Evolutionary conservation across 2,329 filamentous ascomycete species (phyloP).

Genomic region (Colletotrichum destructivum): DNA sequence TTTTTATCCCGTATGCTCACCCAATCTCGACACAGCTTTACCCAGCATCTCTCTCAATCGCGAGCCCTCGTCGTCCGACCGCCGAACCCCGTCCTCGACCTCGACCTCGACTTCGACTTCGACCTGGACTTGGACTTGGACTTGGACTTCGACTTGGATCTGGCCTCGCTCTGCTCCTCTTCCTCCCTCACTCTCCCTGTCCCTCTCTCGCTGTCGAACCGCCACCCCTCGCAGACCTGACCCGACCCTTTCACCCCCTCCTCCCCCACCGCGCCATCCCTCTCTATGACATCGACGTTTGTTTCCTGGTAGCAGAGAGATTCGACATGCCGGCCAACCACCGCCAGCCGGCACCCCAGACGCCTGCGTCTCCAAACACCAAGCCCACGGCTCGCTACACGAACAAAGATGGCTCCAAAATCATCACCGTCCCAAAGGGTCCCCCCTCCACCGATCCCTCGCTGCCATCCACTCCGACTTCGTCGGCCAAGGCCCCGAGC

Average conservation of each 20-base stretch:
- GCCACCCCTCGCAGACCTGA: constrained; percentile 23
- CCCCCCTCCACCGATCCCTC: constrained; percentile 66
- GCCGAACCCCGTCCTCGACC: constrained; percentile 7
- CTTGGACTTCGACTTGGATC: too few relatives aligned
- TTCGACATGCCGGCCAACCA: constrained; percentile 67
- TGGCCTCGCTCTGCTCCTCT: too few relatives aligned
- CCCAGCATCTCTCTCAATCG: constrained; percentile 19
- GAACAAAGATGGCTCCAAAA: constrained; percentile 79
- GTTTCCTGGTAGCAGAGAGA: constrained; percentile 51
- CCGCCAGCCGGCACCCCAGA: constrained; percentile 64
- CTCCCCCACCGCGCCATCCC: constrained; percentile 35
- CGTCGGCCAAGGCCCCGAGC: constrained; percentile 54
- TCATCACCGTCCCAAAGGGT: constrained; percentile 75
- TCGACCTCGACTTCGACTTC: not conserved
- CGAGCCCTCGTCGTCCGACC: constrained; percentile 21
- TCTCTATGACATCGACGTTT: constrained; percentile 58
- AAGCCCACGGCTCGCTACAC: constrained; percentile 73
- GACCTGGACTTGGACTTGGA: too few relatives aligned
- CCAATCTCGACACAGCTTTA: constrained; percentile 14
- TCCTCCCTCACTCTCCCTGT: not conserved
- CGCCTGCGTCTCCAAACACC: constrained; percentile 66
- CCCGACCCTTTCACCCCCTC: constrained; percentile 31
- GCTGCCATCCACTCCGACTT: constrained; percentile 66
- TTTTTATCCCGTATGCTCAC: constrained; percentile 13
- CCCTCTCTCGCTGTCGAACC: not conserved